Evolutionary conservation across 2,329 filamentous ascomycete species (phyloP).

Genomic region (Alternaria brassicae): DNA sequence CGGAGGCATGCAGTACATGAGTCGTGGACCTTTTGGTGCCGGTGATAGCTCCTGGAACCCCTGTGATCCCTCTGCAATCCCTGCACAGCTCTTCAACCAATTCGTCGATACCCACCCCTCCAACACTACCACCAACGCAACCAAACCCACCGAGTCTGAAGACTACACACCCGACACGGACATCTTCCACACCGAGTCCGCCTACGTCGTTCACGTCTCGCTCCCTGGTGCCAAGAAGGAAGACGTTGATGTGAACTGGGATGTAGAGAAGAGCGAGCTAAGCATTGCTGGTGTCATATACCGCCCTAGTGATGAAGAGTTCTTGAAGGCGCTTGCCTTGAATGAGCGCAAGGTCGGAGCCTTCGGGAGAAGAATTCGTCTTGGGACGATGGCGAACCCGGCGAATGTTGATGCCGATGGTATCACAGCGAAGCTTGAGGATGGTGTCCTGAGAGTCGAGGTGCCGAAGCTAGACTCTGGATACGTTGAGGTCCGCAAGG

Average conservation of each 20-base stretch:
- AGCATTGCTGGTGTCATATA: slow-evolving; percentile 75
- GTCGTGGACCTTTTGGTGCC: slow-evolving; percentile 21
- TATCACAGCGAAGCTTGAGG: slow-evolving; percentile 78
- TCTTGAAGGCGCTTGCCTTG: slow-evolving; percentile 67
- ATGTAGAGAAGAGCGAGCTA: slow-evolving; percentile 70
- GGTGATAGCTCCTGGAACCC: slow-evolving; percentile 14
- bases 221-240: slow-evolving; percentile 81
- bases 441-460: slow-evolving; percentile 78
- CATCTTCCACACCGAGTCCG: slow-evolving; percentile 71
- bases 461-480: slow-evolving; percentile 73
- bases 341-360: slow-evolving; percentile 75
- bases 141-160: slow-evolving; percentile 25
- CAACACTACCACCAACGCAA: slow-evolving; percentile 20
- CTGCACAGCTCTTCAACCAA: slow-evolving; percentile 42
- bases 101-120: slow-evolving; percentile 38
- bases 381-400: slow-evolving; percentile 63
- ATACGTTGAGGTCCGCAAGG: slow-evolving; percentile 63
- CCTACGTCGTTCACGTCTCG: slow-evolving; percentile 72
- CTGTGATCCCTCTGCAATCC: slow-evolving; percentile 39
- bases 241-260: slow-evolving; percentile 78
- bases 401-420: slow-evolving; percentile 70
- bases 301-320: slow-evolving; percentile 73
- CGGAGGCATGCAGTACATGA: slow-evolving; percentile 2
- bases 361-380: slow-evolving; percentile 73
- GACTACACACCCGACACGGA: slow-evolving; percentile 73